Evolutionary conservation across 2,329 filamentous ascomycete genomes (phyloP), one percentile per base, ranked within the genome.

Genomic region (Hysterium pulicare): DNA sequence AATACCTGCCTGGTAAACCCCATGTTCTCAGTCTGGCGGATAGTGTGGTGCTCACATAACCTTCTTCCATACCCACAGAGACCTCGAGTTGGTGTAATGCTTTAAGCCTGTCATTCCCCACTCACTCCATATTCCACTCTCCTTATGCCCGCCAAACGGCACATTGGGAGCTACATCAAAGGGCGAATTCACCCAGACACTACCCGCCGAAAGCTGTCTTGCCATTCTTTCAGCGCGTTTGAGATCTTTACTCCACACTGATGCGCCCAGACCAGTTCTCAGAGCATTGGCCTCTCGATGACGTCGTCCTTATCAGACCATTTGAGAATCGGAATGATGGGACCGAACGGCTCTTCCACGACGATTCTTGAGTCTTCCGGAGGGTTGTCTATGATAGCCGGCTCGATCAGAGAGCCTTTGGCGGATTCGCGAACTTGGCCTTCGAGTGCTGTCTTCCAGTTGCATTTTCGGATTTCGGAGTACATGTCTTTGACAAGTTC

Each of bases 121-220:
- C 63, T 91, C 87, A 47, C 84, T 79, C 19, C 87, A 86, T 41
- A 89, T 82, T 41, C 87, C 87, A n/a, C 74, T 80, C 68, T 87
- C 77, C 67, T 90, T 90, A 72, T 77, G 87, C 0, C 87, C 87
- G 36, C 84, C 83, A 55, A 89, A 89, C 28, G 66, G 58, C 1
- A 71, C 70, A 39, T 67, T 55, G 0, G 58, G 57, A 30, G 51
- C 51, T 24, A 58, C 46, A 20, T 58, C 57, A 35, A 57, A 51
- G 42, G 67, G 71, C 8, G 62, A 66, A 58, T 79, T 80, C 38
- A 79, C 65, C 64, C 72, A 80, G 6, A 78, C 72, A 36, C 58
- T 76, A 3, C 77, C 77, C 2, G 76, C 71, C 38, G 73, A 62
- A 5, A 80, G 50, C 21, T 63, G 57, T 23, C 62, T 56, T 4